Evolutionary conservation across 2,329 filamentous ascomycete species (phyloP).

Genomic region (Aspergillus neotritici): DNA sequence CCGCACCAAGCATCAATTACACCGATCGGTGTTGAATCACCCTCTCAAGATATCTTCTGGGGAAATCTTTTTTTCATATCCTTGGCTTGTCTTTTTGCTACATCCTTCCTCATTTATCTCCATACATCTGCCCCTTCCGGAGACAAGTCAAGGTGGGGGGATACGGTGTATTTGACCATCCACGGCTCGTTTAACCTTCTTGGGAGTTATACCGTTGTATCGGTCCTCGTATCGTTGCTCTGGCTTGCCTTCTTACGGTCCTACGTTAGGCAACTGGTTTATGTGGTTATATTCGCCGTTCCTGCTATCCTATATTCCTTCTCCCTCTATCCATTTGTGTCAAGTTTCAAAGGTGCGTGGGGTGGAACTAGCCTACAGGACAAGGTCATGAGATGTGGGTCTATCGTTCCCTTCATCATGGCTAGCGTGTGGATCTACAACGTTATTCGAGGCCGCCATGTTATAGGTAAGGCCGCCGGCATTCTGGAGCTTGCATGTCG

Average conservation of each 20-base stretch:
- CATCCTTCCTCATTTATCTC: constrained; percentile 82
- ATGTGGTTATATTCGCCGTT: constrained; percentile 73
- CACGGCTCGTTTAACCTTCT: constrained; percentile 84
- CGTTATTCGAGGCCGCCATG: constrained; percentile 71
- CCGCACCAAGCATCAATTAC: constrained; percentile 54
- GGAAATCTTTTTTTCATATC: constrained; percentile 83
- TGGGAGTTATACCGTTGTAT: constrained; percentile 84
- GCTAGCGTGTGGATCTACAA: constrained; percentile 78
- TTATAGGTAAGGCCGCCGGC: constrained; percentile 73
- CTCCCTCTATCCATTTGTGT: constrained; percentile 82
- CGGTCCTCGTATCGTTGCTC: constrained; percentile 76
- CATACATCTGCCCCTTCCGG: constrained; percentile 69
- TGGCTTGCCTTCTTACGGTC: constrained; percentile 87
- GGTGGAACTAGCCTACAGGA: constrained; percentile 80
- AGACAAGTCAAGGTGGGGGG: constrained; percentile 66
- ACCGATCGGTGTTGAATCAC: constrained; percentile 60
- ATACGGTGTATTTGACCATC: constrained; percentile 89
- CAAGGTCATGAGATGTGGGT: constrained; percentile 78
- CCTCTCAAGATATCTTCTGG: constrained; percentile 85
- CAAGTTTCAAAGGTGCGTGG: constrained; percentile 74
- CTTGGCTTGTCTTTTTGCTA: constrained; percentile 76
- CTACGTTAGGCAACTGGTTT: constrained; percentile 79
- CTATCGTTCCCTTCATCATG: constrained; percentile 67
- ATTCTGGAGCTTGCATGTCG: constrained; percentile 90
- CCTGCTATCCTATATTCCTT: constrained; percentile 84